A percentile compares a stretch with the other conserved stretches of the same genome.
Conservation (phyloP, 2,329 filamentous ascomycete species). For the Monilinia fructicola region DNA sequence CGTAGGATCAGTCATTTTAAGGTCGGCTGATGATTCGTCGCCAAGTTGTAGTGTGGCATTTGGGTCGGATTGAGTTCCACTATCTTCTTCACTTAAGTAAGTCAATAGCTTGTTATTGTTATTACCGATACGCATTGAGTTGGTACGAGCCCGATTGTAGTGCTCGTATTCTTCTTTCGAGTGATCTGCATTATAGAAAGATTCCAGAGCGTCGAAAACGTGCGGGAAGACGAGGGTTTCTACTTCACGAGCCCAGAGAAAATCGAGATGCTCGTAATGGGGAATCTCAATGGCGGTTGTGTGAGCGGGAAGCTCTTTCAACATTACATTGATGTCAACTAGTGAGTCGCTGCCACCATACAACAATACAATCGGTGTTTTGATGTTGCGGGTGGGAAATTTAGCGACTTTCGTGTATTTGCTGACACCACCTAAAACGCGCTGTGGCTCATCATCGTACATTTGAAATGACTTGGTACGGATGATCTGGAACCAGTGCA, state of each 20-base stretch:
- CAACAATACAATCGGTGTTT: slow-evolving; percentile 87
- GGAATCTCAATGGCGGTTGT: slow-evolving; percentile 84
- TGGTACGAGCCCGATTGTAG: slow-evolving; percentile 44
- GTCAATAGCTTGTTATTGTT: slow-evolving; percentile 24
- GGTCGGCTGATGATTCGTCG: slow-evolving; percentile 16
- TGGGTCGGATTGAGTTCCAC: slow-evolving; percentile 23
- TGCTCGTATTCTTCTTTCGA: slow-evolving; percentile 60
- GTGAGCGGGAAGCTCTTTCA: slow-evolving; percentile 79
- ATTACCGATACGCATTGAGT: slow-evolving; percentile 31
- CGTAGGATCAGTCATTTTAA: background rate
- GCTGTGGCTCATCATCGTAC: slow-evolving; percentile 92
- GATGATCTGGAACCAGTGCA: slow-evolving; percentile 99
- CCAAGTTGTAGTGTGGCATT: slow-evolving; percentile 3
- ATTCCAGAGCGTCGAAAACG: slow-evolving; percentile 84
- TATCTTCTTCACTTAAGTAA: slow-evolving; percentile 34
- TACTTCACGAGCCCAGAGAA: slow-evolving; percentile 89
- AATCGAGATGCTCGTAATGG: slow-evolving; percentile 96
- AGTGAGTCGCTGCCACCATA: slow-evolving; percentile 93
- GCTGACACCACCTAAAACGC: slow-evolving; percentile 66
- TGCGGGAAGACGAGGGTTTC: slow-evolving; percentile 79
- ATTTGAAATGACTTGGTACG: slow-evolving; percentile 95
- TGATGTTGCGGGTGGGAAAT: slow-evolving; percentile 96
- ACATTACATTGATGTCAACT: slow-evolving; percentile 90
- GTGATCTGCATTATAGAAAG: slow-evolving; percentile 60
- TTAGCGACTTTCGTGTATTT: slow-evolving; percentile 96